A percentile compares a stretch with the other conserved stretches of the same genome.
phyloP scores from a whole-genome alignment of 108 stramenopile species.

The Parmales sp. region DNA sequence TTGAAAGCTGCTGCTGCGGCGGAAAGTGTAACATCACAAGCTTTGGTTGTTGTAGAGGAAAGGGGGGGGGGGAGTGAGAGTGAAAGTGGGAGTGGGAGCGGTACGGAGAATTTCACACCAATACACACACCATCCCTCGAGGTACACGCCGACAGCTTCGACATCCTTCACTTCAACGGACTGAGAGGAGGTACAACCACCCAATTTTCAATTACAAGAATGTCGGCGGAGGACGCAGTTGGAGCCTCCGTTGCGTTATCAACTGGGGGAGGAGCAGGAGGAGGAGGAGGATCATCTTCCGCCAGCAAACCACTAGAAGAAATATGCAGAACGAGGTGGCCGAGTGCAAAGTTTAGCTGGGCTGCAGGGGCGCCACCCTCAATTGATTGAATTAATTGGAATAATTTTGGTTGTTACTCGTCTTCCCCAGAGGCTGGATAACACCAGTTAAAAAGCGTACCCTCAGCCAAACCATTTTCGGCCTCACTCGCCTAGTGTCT shows the following conservation, averaged over 20 bases:
- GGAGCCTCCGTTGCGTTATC: conserved; percentile 56
- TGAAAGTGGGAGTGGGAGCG: background rate
- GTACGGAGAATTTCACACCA: no score
- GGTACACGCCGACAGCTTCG: conserved; percentile 36
- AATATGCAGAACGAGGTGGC: conserved; percentile 8
- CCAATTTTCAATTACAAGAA: conserved; percentile 46
- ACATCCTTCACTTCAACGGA: conserved; percentile 65
- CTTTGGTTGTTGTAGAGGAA: background rate
- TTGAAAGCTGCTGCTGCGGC: no score
- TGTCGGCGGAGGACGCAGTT: conserved; percentile 58
- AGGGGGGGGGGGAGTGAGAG: background rate
- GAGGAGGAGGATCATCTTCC: background rate
- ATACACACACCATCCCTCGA: no score
- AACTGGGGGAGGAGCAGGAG: conserved; percentile 11
- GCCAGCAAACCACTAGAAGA: background rate
- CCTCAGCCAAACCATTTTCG: no score
- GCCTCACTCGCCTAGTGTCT: no score
- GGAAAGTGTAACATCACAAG: background rate
- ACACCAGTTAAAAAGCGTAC: no score
- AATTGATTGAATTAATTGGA: no score
- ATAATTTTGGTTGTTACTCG: no score
- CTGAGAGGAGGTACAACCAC: conserved; percentile 54
- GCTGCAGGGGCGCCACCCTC: no score
- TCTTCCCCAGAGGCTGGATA: no score
- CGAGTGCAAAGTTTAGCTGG: conserved; percentile 4